These are phyloP conservation scores for Ricinus communis DNA, from an alignment of 345 rosid genomes.

Conservation along the genomic window DNA sequence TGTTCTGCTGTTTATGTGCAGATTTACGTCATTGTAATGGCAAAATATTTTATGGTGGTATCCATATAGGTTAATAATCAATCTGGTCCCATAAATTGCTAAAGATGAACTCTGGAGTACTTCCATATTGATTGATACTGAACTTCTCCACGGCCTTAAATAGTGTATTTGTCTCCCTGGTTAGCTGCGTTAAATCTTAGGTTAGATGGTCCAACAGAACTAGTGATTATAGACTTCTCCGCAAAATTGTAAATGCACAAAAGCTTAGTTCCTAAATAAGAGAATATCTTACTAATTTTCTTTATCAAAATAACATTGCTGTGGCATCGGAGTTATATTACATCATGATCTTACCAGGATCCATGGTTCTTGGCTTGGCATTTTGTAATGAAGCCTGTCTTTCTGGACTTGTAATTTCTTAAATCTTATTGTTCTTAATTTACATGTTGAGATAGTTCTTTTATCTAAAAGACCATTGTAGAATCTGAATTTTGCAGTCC, in stretches of 20 bases:
- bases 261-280: background rate
- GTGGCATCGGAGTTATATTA: background rate
- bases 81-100: background rate
- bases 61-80: background rate
- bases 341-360: background rate
- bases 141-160: background rate
- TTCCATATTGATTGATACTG: background rate
- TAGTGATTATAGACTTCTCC: too few species aligned
- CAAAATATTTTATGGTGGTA: constrained; percentile 1
- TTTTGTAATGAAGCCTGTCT: background rate
- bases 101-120: background rate
- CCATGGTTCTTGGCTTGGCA: background rate
- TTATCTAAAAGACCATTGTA: background rate
- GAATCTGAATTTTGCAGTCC: background rate
- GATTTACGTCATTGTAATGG: background rate
- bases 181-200: background rate
- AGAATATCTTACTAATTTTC: background rate
- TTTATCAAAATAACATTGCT: background rate
- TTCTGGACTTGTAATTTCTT: background rate
- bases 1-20: background rate
- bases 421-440: background rate
- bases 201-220: background rate
- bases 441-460: background rate
- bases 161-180: background rate
- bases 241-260: background rate